Conservation (phyloP, 176 grass and related monocot genomes). For the Cenchrus purpureus region DNA sequence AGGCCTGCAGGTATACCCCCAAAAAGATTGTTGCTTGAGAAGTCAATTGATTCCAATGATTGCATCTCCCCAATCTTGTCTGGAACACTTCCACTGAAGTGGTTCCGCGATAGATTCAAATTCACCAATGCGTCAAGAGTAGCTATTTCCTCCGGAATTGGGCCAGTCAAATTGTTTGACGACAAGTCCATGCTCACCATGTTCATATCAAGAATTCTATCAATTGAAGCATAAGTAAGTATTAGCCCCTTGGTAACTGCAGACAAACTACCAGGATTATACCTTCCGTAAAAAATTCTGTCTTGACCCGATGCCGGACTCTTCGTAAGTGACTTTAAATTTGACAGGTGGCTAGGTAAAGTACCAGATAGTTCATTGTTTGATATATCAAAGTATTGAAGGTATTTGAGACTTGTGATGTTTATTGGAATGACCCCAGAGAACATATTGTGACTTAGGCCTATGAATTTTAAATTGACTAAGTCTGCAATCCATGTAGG, state of each 20-base stretch:
- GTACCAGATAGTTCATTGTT: no score
- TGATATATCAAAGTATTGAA: no score
- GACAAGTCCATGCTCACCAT: conserved; percentile 36
- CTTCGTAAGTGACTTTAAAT: no score
- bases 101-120: conserved; percentile 40
- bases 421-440: no score
- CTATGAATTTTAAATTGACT: no score
- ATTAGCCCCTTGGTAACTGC: not conserved
- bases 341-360: no score
- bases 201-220: no score
- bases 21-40: conserved; percentile 45
- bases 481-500: no score
- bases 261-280: not conserved
- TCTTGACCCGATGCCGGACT: no score
- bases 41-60: conserved; percentile 40
- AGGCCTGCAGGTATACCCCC: conserved; percentile 3
- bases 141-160: conserved; percentile 30
- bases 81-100: not conserved
- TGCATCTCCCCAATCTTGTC: conserved; percentile 6
- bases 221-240: not conserved
- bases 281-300: no score
- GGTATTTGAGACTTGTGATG: no score
- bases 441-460: no score
- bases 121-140: not conserved
- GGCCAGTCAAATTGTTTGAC: conserved; percentile 15